Conservation (phyloP, 495 filamentous ascomycete species). For the Pyronema omphalodes region DNA sequence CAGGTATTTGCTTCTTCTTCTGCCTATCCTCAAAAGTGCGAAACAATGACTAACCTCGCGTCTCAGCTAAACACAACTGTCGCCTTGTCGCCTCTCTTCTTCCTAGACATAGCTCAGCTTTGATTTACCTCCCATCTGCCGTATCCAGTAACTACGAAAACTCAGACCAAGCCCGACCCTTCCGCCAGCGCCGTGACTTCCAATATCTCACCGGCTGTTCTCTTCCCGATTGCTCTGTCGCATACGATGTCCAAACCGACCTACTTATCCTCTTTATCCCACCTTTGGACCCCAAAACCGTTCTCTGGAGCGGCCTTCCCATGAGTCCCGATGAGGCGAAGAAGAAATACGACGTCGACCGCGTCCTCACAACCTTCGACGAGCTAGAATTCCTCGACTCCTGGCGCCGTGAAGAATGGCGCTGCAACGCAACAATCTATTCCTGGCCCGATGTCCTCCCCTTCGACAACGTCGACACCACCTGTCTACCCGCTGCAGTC, state of each 20-base stretch:
- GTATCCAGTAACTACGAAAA: slow-evolving; percentile 35
- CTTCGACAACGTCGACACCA: slow-evolving; percentile 3
- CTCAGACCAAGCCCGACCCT: slow-evolving; percentile 39
- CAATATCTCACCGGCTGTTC: slow-evolving; percentile 43
- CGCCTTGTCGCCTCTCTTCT: slow-evolving; percentile 51
- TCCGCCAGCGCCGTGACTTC: slow-evolving; percentile 53
- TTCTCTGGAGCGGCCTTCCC: slow-evolving; percentile 43
- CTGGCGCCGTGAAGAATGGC: slow-evolving; percentile 4
- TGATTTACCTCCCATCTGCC: slow-evolving; percentile 42
- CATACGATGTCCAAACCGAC: slow-evolving; percentile 43
- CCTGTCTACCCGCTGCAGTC: slow-evolving; percentile 35
- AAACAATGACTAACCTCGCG: slow-evolving; percentile 4
- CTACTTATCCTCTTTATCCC: slow-evolving; percentile 43
- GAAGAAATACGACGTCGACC: slow-evolving; percentile 33
- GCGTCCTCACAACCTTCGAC: slow-evolving; percentile 27
- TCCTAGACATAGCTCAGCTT: slow-evolving; percentile 34
- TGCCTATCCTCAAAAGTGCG: background rate
- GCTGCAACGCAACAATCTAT: slow-evolving; percentile 12
- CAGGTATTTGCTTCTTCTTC: background rate
- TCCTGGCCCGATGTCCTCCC: slow-evolving; percentile 15
- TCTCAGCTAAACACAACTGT: slow-evolving; percentile 61
- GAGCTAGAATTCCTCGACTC: too few relatives aligned
- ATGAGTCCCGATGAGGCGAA: slow-evolving; percentile 34
- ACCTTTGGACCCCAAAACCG: slow-evolving; percentile 33
- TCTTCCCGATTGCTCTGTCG: slow-evolving; percentile 41